phyloP scores from a whole-genome alignment of 2,329 filamentous ascomycete genomes.

The Fusarium redolens region DNA sequence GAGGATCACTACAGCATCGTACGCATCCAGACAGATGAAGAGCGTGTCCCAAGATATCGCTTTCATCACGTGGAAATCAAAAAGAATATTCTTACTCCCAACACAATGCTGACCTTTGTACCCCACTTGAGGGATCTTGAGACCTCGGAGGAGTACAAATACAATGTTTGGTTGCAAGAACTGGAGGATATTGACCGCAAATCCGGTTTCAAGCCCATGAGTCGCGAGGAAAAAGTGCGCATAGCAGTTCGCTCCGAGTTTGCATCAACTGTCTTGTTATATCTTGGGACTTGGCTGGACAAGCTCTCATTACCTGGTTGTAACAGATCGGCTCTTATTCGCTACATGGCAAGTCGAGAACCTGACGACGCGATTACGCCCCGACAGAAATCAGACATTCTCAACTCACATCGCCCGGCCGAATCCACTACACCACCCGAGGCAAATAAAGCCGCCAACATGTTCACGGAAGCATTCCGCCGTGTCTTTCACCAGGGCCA shows the following conservation, averaged over 20 bases:
- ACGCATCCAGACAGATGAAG: conserved; percentile 62
- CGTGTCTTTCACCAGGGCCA: conserved; percentile 59
- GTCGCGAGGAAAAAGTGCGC: conserved; percentile 61
- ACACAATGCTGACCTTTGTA: conserved; percentile 70
- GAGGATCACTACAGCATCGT: conserved; percentile 55
- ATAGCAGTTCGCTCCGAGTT: conserved; percentile 64
- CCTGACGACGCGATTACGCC: conserved; percentile 62
- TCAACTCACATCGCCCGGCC: conserved; percentile 60
- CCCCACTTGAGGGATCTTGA: conserved; percentile 69
- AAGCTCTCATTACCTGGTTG: conserved; percentile 62
- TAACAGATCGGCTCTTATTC: conserved; percentile 64
- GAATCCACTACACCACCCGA: conserved; percentile 53
- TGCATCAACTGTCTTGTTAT: conserved; percentile 62
- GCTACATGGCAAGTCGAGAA: conserved; percentile 63
- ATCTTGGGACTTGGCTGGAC: conserved; percentile 65
- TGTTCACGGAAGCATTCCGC: conserved; percentile 69
- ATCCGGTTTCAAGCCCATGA: conserved; percentile 67
- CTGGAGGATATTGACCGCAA: conserved; percentile 68
- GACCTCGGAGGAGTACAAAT: conserved; percentile 66
- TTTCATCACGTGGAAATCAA: conserved; percentile 71
- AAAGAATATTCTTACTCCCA: conserved; percentile 69
- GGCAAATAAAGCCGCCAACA: conserved; percentile 56
- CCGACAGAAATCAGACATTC: conserved; percentile 64
- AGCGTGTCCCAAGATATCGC: conserved; percentile 67
- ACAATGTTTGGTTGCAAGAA: conserved; percentile 67